A percentile compares a stretch with the other conserved stretches of the same genome.
These are phyloP conservation scores for Aspergillus sp. DNA, from an alignment of 2,329 filamentous ascomycete genomes.

Conservation along the genomic window DNA sequence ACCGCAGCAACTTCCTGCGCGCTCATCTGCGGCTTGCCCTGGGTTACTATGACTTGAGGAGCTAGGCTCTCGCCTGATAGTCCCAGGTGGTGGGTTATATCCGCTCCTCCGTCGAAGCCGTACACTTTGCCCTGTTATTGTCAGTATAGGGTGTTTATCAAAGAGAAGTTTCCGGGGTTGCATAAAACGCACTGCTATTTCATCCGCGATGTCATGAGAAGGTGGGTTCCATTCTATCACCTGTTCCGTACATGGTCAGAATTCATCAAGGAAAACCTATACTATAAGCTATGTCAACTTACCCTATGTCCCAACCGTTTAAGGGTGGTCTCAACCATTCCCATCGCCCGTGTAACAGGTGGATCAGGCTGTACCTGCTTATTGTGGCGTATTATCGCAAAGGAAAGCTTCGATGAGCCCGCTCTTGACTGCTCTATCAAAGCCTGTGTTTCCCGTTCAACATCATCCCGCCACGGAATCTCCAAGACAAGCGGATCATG, in stretches of 20 bases:
- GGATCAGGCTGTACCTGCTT: conserved; percentile 50
- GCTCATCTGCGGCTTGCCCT: conserved; percentile 27
- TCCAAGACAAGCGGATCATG: conserved; percentile 62
- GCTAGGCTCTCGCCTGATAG: conserved; percentile 51
- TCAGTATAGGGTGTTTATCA: conserved; percentile 6
- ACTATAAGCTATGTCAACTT: background rate
- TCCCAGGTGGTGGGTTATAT: conserved; percentile 46
- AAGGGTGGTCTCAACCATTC: conserved; percentile 47
- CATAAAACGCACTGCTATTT: conserved; percentile 34
- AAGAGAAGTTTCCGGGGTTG: no score
- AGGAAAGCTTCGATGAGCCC: conserved; percentile 40
- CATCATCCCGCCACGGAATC: conserved; percentile 58
- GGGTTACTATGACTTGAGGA: conserved; percentile 22
- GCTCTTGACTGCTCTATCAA: conserved; percentile 33
- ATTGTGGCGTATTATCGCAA: conserved; percentile 53
- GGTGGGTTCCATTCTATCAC: conserved; percentile 58
- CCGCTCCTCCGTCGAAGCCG: conserved; percentile 45
- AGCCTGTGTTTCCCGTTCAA: conserved; percentile 30
- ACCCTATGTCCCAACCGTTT: conserved; percentile 49
- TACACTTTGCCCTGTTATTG: conserved; percentile 16
- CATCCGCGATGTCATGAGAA: conserved; percentile 37
- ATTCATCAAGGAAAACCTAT: no score
- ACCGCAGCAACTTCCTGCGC: conserved; percentile 41
- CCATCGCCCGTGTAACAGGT: conserved; percentile 52
- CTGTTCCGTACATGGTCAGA: conserved; percentile 10